Evolutionary conservation across 192 early-diverging fungal genomes (phyloP).

Genomic region (Coemansia biformis): DNA sequence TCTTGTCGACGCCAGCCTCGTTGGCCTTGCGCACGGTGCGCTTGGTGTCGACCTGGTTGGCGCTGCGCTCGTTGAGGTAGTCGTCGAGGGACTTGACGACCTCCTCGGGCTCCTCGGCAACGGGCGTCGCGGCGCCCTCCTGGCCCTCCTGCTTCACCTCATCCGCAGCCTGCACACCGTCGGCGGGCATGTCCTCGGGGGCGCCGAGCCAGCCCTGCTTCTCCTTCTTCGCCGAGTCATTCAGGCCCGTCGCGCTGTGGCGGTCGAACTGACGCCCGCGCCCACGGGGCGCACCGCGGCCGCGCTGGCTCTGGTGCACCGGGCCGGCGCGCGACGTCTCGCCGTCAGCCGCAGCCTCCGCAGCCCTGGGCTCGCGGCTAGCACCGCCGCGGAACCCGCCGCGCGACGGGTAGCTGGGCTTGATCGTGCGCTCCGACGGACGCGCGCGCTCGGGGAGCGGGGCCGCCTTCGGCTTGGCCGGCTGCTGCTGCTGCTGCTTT

Average conservation of each 20-base stretch:
- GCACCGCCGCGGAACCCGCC: conserved; percentile 26
- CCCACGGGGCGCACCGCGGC: conserved; percentile 51
- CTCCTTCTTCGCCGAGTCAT: conserved; percentile 88
- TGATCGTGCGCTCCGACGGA: conserved; percentile 16
- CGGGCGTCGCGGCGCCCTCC: conserved; percentile 38
- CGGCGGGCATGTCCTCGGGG: conserved; percentile 31
- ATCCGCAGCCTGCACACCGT: conserved; percentile 39
- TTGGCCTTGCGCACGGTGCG: conserved; percentile 75
- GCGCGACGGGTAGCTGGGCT: conserved; percentile 20
- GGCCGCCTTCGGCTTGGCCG: conserved; percentile 7
- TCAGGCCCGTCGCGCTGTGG: conserved; percentile 72
- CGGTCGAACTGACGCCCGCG: conserved; percentile 68
- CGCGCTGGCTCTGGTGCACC: conserved; percentile 50
- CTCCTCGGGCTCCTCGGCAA: conserved; percentile 62
- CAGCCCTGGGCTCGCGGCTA: conserved; percentile 13
- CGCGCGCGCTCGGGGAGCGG: conserved; percentile 22
- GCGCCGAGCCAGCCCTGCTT: conserved; percentile 72
- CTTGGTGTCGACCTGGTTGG: conserved; percentile 52
- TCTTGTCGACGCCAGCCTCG: conserved; percentile 71
- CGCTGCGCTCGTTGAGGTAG: conserved; percentile 70
- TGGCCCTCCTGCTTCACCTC: conserved; percentile 36
- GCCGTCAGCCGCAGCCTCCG: background rate
- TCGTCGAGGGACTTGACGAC: conserved; percentile 81
- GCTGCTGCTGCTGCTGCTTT: conserved; percentile 9
- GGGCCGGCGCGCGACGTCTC: conserved; percentile 45